Percentiles rank a stretch among this genome's conserved stretches.
Evolutionary conservation across 129 eudicot species (phyloP).

Genomic region (Kitagawia praeruptora): DNA sequence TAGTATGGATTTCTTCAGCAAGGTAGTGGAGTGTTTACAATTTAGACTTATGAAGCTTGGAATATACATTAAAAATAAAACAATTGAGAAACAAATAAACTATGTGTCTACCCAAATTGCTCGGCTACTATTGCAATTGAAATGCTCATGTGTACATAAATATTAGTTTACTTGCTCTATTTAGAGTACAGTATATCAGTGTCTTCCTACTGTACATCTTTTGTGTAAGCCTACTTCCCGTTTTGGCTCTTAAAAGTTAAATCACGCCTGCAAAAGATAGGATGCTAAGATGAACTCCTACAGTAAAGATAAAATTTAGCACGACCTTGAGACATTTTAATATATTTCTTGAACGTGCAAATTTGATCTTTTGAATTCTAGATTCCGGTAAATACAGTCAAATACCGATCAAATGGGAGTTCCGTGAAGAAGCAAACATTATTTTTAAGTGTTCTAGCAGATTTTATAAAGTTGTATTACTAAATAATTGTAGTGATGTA

Average conservation of each 20-base stretch:
- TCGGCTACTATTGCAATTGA: not conserved
- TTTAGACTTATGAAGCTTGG: not conserved
- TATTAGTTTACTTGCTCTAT: not conserved
- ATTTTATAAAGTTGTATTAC: not conserved
- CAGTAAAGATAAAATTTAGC: not conserved
- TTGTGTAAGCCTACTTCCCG: not conserved
- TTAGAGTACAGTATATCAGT: not conserved
- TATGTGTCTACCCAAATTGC: not conserved
- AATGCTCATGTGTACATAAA: not conserved
- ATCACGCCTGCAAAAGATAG: not conserved
- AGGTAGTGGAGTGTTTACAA: not conserved
- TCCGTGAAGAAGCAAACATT: not conserved
- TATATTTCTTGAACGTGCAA: not conserved
- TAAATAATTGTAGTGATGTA: not conserved
- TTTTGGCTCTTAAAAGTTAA: constrained; percentile 5
- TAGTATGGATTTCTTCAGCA: not conserved
- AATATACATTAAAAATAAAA: not conserved
- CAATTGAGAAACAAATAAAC: not conserved
- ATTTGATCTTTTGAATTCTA: not conserved
- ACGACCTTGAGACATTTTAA: not conserved
- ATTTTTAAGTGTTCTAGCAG: not conserved
- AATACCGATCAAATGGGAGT: not conserved
- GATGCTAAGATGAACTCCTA: not conserved
- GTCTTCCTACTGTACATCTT: not conserved
- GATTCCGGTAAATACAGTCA: not conserved